Evolutionary conservation across 495 filamentous ascomycete species (phyloP), one percentile per base, ranked within the genome.

Genomic region (Physcia stellaris): DNA sequence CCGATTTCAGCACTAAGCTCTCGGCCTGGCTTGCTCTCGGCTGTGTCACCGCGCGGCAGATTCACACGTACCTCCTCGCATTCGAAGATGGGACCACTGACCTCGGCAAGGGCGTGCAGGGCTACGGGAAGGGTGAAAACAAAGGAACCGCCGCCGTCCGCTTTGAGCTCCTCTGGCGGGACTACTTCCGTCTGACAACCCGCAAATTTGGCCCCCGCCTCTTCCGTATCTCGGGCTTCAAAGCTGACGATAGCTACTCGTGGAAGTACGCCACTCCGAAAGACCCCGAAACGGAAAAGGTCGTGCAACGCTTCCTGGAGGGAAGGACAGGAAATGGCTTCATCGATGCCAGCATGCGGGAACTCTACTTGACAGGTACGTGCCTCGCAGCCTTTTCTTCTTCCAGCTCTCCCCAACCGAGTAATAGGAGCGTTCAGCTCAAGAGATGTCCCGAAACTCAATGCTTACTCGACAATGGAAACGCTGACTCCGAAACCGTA

Each of bases 111-210:
- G 39, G 39, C 20, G 47, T 30, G 13, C 46, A 44, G 24, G 77
- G 71, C 6, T 80, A 69, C 38, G 77, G 72, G 7, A 59, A 72
- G 17, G 80, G 79, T 3, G 73, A 82, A 47, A 79, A 72, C 50
- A 68, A 71, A 35, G 80, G 80, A n/a, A 80, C 76, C 0, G 62
- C 62, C n/a, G 60, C 55, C 3, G 62, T 84, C 6, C 71, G 80
- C 2, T 78, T 80, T 39, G 77, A 86, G 43, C 61, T 86, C 1
- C 60, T 84, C 1, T 84, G 79, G 78, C 63, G 79, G 4, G 80
- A 84, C 55, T 84, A 84, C 56, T 82, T 84, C 70, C 63, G 75
- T 0, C 67, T 86, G 10, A 77, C 77, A 42, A 67, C 67, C 19
- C 59, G 70, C 3, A 83, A 84, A 48, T 82, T 77, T 42, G 65